phyloP scores from a whole-genome alignment of 495 filamentous ascomycete genomes.

The Pseudoneurospora amorphoporcata region DNA sequence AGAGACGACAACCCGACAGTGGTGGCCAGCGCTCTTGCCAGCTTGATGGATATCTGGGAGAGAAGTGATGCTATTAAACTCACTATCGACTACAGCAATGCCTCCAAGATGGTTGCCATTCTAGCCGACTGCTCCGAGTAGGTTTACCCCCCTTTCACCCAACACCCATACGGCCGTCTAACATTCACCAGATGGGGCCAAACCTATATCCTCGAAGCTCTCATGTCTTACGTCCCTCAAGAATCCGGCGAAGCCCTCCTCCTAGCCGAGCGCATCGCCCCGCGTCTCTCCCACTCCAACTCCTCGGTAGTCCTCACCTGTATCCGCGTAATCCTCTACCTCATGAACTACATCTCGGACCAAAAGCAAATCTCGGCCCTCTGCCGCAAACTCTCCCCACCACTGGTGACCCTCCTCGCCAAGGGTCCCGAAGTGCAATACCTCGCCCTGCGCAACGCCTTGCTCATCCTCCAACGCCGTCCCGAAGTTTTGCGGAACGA shows the following conservation, averaged over 20 bases:
- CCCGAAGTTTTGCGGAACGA: conserved; percentile 96
- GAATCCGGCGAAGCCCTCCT: conserved; percentile 78
- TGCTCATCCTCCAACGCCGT: conserved; percentile 87
- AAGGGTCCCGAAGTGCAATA: conserved; percentile 97
- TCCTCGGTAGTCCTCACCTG: conserved; percentile 93
- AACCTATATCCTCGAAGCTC: conserved; percentile 93
- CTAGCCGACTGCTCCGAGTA: conserved; percentile 95
- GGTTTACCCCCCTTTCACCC: conserved; percentile 17
- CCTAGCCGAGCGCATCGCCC: conserved; percentile 86
- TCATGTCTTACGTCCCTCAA: conserved; percentile 97
- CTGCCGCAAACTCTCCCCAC: conserved; percentile 89
- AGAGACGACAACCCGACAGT: conserved; percentile 96
- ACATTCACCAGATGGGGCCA: conserved; percentile 75
- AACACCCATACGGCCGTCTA: conserved; percentile 9
- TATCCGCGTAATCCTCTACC: conserved; percentile 89
- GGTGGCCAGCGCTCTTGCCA: conserved; percentile 84
- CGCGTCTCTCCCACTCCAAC: conserved; percentile 90
- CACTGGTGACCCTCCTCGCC: conserved; percentile 93
- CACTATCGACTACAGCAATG: conserved; percentile 94
- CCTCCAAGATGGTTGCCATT: conserved; percentile 95
- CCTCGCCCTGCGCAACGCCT: conserved; percentile 91
- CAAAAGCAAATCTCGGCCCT: conserved; percentile 82
- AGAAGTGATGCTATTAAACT: conserved; percentile 94
- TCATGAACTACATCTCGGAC: conserved; percentile 98
- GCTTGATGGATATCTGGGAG: conserved; percentile 97